Conservation (phyloP, 352 stramenopile genomes). For the Blastocystis sp. region DNA sequence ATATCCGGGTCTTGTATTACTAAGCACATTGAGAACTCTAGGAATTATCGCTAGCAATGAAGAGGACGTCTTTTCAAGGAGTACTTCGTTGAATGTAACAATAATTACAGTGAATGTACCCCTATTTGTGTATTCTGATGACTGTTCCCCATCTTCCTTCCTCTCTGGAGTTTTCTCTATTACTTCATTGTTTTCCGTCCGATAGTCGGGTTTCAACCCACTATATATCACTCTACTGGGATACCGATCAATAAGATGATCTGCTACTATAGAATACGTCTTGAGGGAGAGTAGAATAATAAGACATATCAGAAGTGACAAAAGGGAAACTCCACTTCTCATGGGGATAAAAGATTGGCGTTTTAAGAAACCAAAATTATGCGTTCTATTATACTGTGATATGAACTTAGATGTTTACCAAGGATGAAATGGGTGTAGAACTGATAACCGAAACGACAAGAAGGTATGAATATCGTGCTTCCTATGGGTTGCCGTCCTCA, state of each 20-base stretch:
- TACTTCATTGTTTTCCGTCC: not conserved
- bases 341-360: not conserved
- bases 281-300: not conserved
- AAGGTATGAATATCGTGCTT: too few species aligned
- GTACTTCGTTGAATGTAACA: slow-evolving; percentile 26
- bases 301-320: not conserved
- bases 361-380: too few species aligned
- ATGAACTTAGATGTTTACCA: too few species aligned
- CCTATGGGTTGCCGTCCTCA: too few species aligned
- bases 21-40: slow-evolving; percentile 36
- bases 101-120: slow-evolving; percentile 29
- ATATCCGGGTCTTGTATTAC: slow-evolving; percentile 57
- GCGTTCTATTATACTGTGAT: too few species aligned
- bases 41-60: not conserved
- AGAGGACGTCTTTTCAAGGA: slow-evolving; percentile 32
- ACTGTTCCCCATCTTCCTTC: not conserved
- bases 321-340: not conserved
- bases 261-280: not conserved
- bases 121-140: not conserved
- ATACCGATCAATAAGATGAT: not conserved
- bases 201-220: not conserved
- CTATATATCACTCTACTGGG: not conserved
- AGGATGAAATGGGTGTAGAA: too few species aligned
- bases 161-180: not conserved
- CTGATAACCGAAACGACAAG: too few species aligned